These are phyloP conservation scores for Glycine tomentella DNA, from an alignment of 306 rosid genomes.

Conservation along the genomic window DNA sequence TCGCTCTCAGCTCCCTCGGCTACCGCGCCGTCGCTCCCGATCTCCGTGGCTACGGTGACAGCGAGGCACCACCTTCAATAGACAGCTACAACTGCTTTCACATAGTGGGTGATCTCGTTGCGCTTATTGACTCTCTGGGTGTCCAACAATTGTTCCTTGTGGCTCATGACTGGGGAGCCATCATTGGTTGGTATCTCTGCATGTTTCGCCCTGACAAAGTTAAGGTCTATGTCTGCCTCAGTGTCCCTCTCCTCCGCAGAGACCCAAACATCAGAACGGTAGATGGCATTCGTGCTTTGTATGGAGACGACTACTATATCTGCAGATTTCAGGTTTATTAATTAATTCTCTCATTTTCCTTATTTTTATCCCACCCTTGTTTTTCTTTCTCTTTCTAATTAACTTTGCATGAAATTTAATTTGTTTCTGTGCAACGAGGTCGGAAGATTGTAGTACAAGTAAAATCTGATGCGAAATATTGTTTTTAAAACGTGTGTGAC, in stretches of 20 bases:
- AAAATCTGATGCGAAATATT: too few species aligned
- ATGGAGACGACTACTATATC: constrained; percentile 53
- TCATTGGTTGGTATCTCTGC: constrained; percentile 47
- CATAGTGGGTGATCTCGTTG: constrained; percentile 47
- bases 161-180: constrained; percentile 54
- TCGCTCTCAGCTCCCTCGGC: constrained; percentile 40
- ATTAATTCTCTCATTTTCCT: too few species aligned
- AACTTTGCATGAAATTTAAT: too few species aligned
- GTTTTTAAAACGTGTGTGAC: background rate
- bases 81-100: constrained; percentile 32
- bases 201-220: constrained; percentile 48
- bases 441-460: too few species aligned
- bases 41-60: constrained; percentile 54
- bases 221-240: constrained; percentile 48
- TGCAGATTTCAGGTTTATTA: constrained; percentile 54
- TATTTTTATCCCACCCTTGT: too few species aligned
- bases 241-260: constrained; percentile 17
- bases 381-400: too few species aligned
- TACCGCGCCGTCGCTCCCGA: constrained; percentile 47
- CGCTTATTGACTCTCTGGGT: constrained; percentile 28
- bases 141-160: constrained; percentile 47
- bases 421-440: too few species aligned
- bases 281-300: constrained; percentile 3
- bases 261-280: background rate
- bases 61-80: constrained; percentile 8